phyloP scores from a whole-genome alignment of 306 rosid genomes.

The Biancaea sappan region DNA sequence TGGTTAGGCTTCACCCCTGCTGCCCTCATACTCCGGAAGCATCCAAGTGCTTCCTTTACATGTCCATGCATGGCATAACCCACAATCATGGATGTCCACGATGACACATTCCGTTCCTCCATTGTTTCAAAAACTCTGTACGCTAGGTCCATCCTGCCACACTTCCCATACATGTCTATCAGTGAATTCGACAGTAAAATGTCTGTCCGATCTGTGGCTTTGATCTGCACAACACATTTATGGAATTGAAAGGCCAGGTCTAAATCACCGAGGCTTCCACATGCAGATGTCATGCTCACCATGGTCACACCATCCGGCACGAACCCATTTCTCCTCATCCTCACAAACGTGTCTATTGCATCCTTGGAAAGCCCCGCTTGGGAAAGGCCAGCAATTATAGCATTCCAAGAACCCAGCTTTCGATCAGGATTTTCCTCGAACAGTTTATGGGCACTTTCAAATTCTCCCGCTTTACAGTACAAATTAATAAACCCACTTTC shows the following conservation, averaged over 20 bases:
- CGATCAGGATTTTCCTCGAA: slow-evolving; percentile 68
- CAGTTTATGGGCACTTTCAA: slow-evolving; percentile 55
- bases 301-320: slow-evolving; percentile 66
- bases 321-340: slow-evolving; percentile 58
- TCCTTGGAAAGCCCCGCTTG: slow-evolving; percentile 62
- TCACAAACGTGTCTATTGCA: slow-evolving; percentile 47
- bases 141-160: slow-evolving; percentile 80
- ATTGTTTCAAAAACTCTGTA: slow-evolving; percentile 55
- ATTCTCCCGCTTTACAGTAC: slow-evolving; percentile 65
- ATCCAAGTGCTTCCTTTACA: slow-evolving; percentile 65
- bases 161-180: slow-evolving; percentile 84
- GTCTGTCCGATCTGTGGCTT: slow-evolving; percentile 34
- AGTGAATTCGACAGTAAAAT: slow-evolving; percentile 64
- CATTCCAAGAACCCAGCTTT: slow-evolving; percentile 83
- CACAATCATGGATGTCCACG: slow-evolving; percentile 88
- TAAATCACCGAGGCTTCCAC: slow-evolving; percentile 70
- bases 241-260: slow-evolving; percentile 61
- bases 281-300: slow-evolving; percentile 65
- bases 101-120: slow-evolving; percentile 57
- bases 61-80: slow-evolving; percentile 81
- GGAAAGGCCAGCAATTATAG: slow-evolving; percentile 63
- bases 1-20: slow-evolving; percentile 66
- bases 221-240: slow-evolving; percentile 60
- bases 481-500: slow-evolving; percentile 64
- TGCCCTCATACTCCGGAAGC: slow-evolving; percentile 61